Base-by-base conservation (phyloP, 2,329 filamentous ascomycete genomes). In the Fusarium dimerum region DNA sequence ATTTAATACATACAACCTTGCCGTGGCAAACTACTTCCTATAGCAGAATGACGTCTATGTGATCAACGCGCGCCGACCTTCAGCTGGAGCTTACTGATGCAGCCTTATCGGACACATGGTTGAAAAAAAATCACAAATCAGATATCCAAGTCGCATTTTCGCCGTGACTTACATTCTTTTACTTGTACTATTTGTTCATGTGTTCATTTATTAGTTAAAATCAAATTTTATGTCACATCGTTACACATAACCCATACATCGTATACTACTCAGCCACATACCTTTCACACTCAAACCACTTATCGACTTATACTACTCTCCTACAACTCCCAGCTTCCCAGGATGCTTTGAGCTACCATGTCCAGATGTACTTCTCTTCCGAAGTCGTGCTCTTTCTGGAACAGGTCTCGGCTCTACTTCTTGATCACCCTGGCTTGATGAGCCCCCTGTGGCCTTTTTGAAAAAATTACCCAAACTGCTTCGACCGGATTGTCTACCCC, bases 331-430 rank as follows among this genome's bases (percentile, higher is more conserved):
- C 42, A 64, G 8, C 18, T 42, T 36, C 9, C 32, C 32, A 10
- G 32, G 32, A 36, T 36, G 32, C 13, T 15, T 46, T 0, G 56
- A 50, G 12, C 52, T 48, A 1, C 52, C 47, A 12, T 54, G 51
- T 1, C 57, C 50, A 0, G 62, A 64, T 12, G 55, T 64, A 5
- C 56, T 64, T 15, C 62, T 45, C 47, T 64, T 64, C 34, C 48
- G 60, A 9, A 64, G 29, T 20, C 54, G 64, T 1, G 54, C 55
- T 30, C 62, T 54, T 43, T 64, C 59, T 0, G 59, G 50, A 3
- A 47, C 44, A 2, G 43, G 48, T 15, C 9, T 11, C 0, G 56
- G 55, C 2, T 51, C 40, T 5, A 32, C 11, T 2, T 45, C 45
- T 13, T 50, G 47, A 3, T 32, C 36, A 2, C 39, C 34, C 9